These are phyloP conservation scores for Colletotrichum godetiae DNA, from an alignment of 2,329 filamentous ascomycete species.

Conservation along the genomic window DNA sequence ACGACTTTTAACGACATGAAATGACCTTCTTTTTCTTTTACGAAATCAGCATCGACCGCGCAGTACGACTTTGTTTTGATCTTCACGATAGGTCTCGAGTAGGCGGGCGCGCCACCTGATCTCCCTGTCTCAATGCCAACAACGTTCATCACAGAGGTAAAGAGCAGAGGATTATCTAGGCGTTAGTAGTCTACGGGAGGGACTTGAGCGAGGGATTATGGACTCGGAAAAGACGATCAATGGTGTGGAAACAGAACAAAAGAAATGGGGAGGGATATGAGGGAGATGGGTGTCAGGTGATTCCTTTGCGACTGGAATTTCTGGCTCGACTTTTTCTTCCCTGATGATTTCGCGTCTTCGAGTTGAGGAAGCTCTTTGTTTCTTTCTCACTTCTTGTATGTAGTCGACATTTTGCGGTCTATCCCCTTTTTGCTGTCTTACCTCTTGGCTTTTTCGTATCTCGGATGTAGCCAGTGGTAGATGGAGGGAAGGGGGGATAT, in stretches of 20 bases:
- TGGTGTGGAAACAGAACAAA: slow-evolving; percentile 15
- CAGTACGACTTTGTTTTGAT: slow-evolving; percentile 24
- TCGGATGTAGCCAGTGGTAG: background rate
- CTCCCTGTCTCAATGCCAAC: background rate
- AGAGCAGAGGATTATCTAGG: background rate
- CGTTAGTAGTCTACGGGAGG: background rate
- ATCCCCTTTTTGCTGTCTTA: background rate
- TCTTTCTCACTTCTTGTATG: slow-evolving; percentile 20
- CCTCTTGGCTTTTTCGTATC: background rate
- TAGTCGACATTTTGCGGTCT: slow-evolving; percentile 7
- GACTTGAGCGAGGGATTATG: background rate
- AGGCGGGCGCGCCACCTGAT: background rate
- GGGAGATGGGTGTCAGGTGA: background rate
- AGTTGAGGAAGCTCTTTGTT: background rate
- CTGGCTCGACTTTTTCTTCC: background rate
- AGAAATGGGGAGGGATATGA: background rate
- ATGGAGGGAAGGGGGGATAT: background rate
- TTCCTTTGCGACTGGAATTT: background rate
- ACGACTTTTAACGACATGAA: slow-evolving; percentile 35
- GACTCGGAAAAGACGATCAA: slow-evolving; percentile 26
- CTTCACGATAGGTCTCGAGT: background rate
- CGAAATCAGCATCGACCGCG: slow-evolving; percentile 29
- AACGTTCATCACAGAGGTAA: background rate
- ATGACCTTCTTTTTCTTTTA: slow-evolving; percentile 27
- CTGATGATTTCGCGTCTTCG: slow-evolving; percentile 11